phyloP scores from a whole-genome alignment of 1,284 basidiomycete genomes.

The Ustilago nuda region DNA sequence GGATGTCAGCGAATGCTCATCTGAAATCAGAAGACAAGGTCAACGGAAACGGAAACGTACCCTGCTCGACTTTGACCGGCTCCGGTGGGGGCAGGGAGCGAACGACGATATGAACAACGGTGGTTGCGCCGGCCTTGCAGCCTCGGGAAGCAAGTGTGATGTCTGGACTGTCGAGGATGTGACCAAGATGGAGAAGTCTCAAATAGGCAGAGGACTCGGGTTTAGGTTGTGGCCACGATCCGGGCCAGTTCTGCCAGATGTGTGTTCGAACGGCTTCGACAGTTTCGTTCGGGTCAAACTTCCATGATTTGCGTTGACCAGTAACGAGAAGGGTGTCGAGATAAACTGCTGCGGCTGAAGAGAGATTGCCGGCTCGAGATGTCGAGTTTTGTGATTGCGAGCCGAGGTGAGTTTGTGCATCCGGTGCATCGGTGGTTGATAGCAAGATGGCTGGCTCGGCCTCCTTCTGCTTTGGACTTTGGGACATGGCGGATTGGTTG shows the following conservation, averaged over 20 bases:
- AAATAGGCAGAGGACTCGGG: slow-evolving; percentile 35
- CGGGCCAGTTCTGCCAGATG: slow-evolving; percentile 40
- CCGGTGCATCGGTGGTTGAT: slow-evolving; percentile 15
- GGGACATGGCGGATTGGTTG: slow-evolving; percentile 21
- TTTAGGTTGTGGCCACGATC: slow-evolving; percentile 39
- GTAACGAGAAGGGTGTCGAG: slow-evolving; percentile 43
- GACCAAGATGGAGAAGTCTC: slow-evolving; percentile 43
- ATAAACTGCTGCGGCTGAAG: slow-evolving; percentile 20
- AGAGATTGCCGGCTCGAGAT: slow-evolving; percentile 3
- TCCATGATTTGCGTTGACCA: slow-evolving; percentile 37
- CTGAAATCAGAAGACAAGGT: not conserved
- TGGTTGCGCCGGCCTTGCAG: slow-evolving; percentile 32
- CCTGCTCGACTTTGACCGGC: slow-evolving; percentile 32
- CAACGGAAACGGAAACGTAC: slow-evolving; percentile 1
- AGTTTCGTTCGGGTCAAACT: slow-evolving; percentile 24
- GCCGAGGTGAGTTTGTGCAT: not conserved
- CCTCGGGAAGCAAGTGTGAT: slow-evolving; percentile 37
- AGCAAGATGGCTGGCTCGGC: slow-evolving; percentile 3
- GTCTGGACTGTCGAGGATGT: slow-evolving; percentile 34
- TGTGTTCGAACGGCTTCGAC: slow-evolving; percentile 26
- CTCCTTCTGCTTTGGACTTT: slow-evolving; percentile 20
- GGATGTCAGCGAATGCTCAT: not conserved
- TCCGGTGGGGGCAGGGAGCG: slow-evolving; percentile 31
- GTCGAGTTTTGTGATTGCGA: slow-evolving; percentile 4
- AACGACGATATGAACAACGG: slow-evolving; percentile 43